phyloP scores from a whole-genome alignment of 2,329 filamentous ascomycete species.

The Colletotrichum trifolii region DNA sequence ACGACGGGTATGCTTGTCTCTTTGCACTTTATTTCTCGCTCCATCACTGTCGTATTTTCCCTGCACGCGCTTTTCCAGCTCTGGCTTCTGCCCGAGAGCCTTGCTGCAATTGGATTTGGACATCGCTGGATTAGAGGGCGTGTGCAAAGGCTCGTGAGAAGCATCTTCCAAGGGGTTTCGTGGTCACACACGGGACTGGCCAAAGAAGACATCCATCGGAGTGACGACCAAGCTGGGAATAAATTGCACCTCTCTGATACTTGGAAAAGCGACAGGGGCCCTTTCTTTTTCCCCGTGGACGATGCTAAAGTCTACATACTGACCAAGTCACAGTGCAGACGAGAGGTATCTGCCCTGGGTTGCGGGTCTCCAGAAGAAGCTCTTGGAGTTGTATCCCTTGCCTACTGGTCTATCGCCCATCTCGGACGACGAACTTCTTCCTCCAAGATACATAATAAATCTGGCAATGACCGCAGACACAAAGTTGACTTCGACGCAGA shows the following conservation, averaged over 20 bases:
- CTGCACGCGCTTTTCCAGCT: too few relatives aligned
- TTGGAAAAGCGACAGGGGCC: too few relatives aligned
- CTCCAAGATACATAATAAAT: constrained; percentile 76
- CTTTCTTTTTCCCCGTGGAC: too few relatives aligned
- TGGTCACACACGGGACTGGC: too few relatives aligned
- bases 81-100: too few relatives aligned
- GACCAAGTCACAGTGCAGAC: constrained; percentile 70
- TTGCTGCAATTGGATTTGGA: too few relatives aligned
- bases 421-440: constrained; percentile 77
- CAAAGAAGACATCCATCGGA: too few relatives aligned
- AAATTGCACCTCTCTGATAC: too few relatives aligned
- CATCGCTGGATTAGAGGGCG: too few relatives aligned
- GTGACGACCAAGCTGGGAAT: too few relatives aligned
- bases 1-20: constrained; percentile 77
- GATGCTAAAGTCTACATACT: neutral
- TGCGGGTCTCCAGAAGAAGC: constrained; percentile 70
- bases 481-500: constrained; percentile 36
- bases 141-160: too few relatives aligned
- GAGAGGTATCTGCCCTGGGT: constrained; percentile 85
- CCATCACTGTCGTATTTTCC: neutral
- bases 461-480: constrained; percentile 37
- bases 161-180: too few relatives aligned
- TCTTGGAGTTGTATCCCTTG: constrained; percentile 77
- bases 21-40: neutral
- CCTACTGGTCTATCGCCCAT: constrained; percentile 76